Evolutionary conservation across 129 eudicot species (phyloP).

Genomic region (Erigeron canadensis): DNA sequence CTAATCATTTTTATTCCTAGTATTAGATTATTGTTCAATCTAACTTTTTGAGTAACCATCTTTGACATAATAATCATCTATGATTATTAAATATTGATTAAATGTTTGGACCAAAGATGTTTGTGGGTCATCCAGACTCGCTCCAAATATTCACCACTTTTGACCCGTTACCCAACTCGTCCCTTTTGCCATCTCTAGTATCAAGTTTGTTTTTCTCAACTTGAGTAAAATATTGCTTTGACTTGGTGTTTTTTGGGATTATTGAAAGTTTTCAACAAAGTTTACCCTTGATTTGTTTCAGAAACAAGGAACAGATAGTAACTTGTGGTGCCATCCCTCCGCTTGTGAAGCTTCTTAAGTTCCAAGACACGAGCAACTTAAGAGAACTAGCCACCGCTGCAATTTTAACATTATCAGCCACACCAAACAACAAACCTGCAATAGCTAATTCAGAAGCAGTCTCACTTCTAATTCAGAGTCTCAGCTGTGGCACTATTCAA

Average conservation of each 20-base stretch:
- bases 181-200: no score
- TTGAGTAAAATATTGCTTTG: no score
- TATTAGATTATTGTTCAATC: no score
- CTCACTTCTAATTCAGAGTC: conserved; percentile 60
- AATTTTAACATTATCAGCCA: conserved; percentile 67
- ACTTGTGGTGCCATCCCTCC: conserved; percentile 73
- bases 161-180: no score
- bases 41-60: no score
- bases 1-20: no score
- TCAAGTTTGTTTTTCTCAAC: no score
- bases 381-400: conserved; percentile 83
- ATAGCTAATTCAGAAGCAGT: conserved; percentile 62
- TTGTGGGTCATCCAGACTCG: no score
- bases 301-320: conserved; percentile 75
- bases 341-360: conserved; percentile 58
- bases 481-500: conserved; percentile 59
- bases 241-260: background rate
- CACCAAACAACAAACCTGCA: conserved; percentile 54
- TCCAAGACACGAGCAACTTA: conserved; percentile 36
- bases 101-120: no score
- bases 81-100: no score
- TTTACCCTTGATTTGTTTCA: conserved; percentile 28
- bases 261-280: background rate
- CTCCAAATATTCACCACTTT: no score
- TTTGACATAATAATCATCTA: no score